Conservation (phyloP, 176 grass and related monocot species). For the Otatea glauca region DNA sequence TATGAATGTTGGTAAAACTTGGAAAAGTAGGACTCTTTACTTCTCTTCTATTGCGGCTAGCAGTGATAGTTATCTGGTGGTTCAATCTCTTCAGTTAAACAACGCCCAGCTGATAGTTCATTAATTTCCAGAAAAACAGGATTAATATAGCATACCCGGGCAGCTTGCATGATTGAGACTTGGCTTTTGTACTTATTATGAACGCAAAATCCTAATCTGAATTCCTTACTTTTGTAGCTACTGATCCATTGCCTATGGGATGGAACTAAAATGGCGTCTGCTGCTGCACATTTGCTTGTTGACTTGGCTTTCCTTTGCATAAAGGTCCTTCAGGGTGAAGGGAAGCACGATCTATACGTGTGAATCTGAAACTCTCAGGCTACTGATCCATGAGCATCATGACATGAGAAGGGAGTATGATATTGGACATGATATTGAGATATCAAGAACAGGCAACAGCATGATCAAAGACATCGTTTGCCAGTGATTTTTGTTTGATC, state of each 20-base stretch:
- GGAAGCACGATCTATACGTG: not conserved
- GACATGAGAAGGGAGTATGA: not conserved
- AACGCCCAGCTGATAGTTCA: not conserved
- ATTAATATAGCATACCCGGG: not conserved
- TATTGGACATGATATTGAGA: not conserved
- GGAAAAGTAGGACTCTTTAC: not conserved
- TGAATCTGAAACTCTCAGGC: not conserved
- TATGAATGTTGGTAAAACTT: not conserved
- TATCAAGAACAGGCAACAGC: conserved; percentile 9
- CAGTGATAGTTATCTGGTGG: not conserved
- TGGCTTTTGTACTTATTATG: not conserved
- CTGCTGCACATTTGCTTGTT: conserved; percentile 16
- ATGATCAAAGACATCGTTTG: not conserved
- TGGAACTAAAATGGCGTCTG: conserved; percentile 3
- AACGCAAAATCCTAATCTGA: not conserved
- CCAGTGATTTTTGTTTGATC: conserved; percentile 9
- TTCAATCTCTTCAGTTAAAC: not conserved
- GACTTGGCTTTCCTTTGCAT: not conserved
- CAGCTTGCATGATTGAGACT: not conserved
- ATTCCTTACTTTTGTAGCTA: not conserved
- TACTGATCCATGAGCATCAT: not conserved
- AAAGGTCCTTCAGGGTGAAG: not conserved
- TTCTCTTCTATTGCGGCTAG: not conserved
- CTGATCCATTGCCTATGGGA: not conserved
- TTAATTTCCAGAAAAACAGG: not conserved